These are phyloP conservation scores for Neospora caninum DNA, from an alignment of 169 alveolate genomes.

Conservation along the genomic window DNA sequence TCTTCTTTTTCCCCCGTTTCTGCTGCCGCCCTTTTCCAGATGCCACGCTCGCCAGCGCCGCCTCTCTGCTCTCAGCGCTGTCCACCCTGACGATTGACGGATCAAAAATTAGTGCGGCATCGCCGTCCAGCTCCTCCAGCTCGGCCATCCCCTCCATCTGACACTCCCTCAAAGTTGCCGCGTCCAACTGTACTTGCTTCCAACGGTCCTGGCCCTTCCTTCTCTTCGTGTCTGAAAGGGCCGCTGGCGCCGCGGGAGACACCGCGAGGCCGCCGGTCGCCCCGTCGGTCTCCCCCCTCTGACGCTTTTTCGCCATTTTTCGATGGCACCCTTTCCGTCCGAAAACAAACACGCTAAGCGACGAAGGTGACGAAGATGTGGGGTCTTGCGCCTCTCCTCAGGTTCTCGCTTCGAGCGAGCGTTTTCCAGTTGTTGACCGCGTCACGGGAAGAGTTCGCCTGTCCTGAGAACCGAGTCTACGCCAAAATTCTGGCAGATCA, in stretches of 20 bases:
- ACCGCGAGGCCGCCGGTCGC: background rate
- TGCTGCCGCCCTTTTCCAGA: background rate
- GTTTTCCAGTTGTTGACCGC: too few relatives aligned
- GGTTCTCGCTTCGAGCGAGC: too few relatives aligned
- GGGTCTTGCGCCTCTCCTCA: too few relatives aligned
- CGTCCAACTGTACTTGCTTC: background rate
- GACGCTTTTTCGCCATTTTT: background rate
- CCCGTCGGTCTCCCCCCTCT: background rate
- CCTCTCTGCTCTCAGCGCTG: background rate
- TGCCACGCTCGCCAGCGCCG: background rate
- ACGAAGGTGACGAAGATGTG: too few relatives aligned
- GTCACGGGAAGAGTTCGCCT: too few relatives aligned
- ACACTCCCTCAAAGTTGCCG: background rate
- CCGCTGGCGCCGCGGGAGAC: background rate
- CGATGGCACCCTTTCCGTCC: background rate
- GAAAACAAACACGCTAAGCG: background rate
- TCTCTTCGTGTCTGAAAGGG: background rate
- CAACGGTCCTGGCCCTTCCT: background rate
- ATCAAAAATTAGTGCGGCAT: background rate
- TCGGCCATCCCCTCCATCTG: conserved; percentile 49
- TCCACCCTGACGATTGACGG: background rate
- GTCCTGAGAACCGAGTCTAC: too few relatives aligned
- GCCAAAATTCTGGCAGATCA: too few relatives aligned
- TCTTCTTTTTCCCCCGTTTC: background rate
- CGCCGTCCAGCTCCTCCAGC: conserved; percentile 42